Evolutionary conservation across 345 rosid genomes (phyloP), one percentile per base, ranked within the genome.

Genomic region (Clausena lansium): DNA sequence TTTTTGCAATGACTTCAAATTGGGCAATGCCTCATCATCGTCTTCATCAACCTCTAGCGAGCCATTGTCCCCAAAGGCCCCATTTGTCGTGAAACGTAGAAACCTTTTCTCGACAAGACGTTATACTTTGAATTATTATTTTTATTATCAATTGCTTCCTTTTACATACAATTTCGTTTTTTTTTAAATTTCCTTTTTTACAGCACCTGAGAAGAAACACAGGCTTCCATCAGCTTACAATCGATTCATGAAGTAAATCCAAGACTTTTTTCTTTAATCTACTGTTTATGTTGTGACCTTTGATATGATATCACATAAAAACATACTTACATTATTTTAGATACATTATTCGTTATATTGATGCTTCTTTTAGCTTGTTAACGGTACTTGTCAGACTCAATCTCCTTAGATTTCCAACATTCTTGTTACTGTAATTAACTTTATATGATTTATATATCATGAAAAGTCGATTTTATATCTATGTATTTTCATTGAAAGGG

Each of bases 131-230:
- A 9, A 30, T 32, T 52, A 28, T 27, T 24, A 17, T 6, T 27
- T 10, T 32, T 4, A 39, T 11, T 22, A 15, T 30, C 19, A 52
- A 52, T 52, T 52, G 20, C 8, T 33, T 2, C 47, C 15, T 28
- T 75, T 33, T 28, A 47, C 24, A 13, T n/a, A 33, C 15, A 9
- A 20, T 28, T 6, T 39, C 22, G 57, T 17, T 52, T 57, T 9
- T 50, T n/a, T 45, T 74, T 41, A 47, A 15, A 39, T n/a, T 33
- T 22, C 35, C 58, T 66, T 19, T 74, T 61, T 55, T 75, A 81
- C 85, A 96, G 99, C 98, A 65, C 99, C 98, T 15, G 98, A 94
- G 92, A 96, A 94, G 95, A 96, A 96, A 80, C 99, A 96, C 87
- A 87, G 98, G 76, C 99, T 96, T 75, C 99, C 99, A 76, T 96